Percentiles rank a stretch among this genome's conserved stretches.
Evolutionary conservation across 2,329 filamentous ascomycete genomes (phyloP).

Genomic region (Colletotrichum abscissum): DNA sequence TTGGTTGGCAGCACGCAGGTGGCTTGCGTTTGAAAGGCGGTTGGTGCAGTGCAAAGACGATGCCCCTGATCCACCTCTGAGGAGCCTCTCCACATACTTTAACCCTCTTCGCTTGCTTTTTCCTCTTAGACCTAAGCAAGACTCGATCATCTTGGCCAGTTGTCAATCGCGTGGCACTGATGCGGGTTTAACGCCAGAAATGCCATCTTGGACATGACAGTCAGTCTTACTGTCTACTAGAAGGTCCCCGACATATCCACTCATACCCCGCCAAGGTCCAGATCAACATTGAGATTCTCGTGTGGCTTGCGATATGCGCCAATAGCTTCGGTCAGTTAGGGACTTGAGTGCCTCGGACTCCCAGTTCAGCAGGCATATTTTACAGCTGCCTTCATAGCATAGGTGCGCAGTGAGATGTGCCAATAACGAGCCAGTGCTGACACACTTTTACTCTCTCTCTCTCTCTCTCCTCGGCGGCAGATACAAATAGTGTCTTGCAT

Average conservation of each 20-base stretch:
- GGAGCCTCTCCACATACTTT: conserved; percentile 13
- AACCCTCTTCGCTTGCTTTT: conserved; percentile 28
- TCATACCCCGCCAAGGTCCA: conserved; percentile 8
- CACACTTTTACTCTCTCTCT: background rate
- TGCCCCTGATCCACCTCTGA: conserved; percentile 10
- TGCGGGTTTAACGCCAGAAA: background rate
- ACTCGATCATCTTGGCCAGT: background rate
- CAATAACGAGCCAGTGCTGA: background rate
- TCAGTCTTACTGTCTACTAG: background rate
- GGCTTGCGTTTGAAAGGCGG: background rate
- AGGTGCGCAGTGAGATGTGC: background rate
- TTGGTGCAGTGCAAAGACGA: conserved; percentile 1
- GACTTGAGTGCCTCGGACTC: background rate
- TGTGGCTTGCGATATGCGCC: conserved; percentile 16
- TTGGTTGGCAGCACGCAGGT: background rate
- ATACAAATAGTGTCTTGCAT: conserved; percentile 8
- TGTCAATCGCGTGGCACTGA: conserved; percentile 19
- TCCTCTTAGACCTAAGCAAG: conserved; percentile 20
- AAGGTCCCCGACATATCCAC: background rate
- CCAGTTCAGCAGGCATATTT: background rate
- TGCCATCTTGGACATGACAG: conserved; percentile 2
- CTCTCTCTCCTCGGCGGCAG: background rate
- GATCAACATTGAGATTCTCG: conserved; percentile 10
- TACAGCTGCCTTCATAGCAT: conserved; percentile 1
- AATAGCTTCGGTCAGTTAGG: background rate